Base-by-base conservation (phyloP, 2,329 filamentous ascomycete genomes). In the Apiospora marii region DNA sequence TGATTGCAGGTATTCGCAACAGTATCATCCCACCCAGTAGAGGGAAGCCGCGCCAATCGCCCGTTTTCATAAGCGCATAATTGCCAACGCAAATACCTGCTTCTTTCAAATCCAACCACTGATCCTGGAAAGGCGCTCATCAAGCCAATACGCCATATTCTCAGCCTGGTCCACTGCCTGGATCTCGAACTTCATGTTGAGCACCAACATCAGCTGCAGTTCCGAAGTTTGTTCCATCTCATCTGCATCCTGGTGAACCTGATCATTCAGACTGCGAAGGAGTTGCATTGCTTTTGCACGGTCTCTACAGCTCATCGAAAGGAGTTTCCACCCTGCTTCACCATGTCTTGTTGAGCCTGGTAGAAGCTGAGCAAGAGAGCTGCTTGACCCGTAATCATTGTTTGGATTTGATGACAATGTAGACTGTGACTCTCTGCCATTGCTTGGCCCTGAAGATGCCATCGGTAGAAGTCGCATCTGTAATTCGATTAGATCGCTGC, bases 131-230 rank as follows among this genome's bases (percentile, higher is more conserved):
- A 90, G 79, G 69, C 83, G 81, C 2, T 74, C 70, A 68, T 90
- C 84, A 4, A 91, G 79, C 88, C 89, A 91, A 0, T 75, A 46
- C 0, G 83, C 81, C 6, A 91, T 76, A 68, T 87, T 83, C 0
- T 89, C 88, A 12, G 82, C 82, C 4, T 88, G 84, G 71, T 93
- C 91, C 8, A 94, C 81, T 24, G 91, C 87, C 77, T 96, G 93
- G 69, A 96, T 93, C 79, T 96, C 94, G 0, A 92, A 92, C 78
- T 96, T 96, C 68, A 91, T 77, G 70, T 92, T 92, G 69, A 95
- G 83, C 83, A 93, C 87, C 27, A 96, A 82, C 93, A 96, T 95
- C 0, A 86, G 76, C 77, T 94, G 93, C 22, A 96, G 76, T 76
- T 95, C 92, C 3, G 81, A 81, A 43, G 83, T 82, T 74, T 89